Percentiles rank a stretch among this genome's conserved stretches.
Evolutionary conservation across 164 flowering plant genomes (phyloP).

Genomic region (Protea cynaroides): DNA sequence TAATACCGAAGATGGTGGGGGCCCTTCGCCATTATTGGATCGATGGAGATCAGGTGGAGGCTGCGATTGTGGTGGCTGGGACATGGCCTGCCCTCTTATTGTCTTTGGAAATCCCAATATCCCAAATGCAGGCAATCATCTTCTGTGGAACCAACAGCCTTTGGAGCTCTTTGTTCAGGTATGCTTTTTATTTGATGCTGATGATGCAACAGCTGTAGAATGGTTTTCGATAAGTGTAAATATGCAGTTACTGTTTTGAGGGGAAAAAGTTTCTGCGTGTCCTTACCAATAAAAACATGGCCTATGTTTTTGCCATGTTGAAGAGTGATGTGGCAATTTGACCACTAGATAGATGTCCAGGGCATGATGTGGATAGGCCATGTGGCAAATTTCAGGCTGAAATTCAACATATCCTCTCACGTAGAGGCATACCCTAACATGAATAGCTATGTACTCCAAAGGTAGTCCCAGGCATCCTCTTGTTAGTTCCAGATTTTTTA

Average conservation of each 20-base stretch:
- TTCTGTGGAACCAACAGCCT: conserved; percentile 27
- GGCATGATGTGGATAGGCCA: too few species aligned
- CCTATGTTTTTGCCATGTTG: too few species aligned
- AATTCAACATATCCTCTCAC: too few species aligned
- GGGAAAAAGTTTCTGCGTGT: neutral
- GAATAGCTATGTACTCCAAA: too few species aligned
- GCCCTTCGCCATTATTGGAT: conserved; percentile 69
- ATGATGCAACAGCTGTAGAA: neutral
- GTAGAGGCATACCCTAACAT: too few species aligned
- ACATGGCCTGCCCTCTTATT: conserved; percentile 74
- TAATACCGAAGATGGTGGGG: conserved; percentile 26
- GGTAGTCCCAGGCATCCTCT: too few species aligned
- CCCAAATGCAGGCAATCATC: conserved; percentile 22
- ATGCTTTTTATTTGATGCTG: conserved; percentile 13
- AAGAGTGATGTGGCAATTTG: too few species aligned
- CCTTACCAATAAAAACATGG: too few species aligned
- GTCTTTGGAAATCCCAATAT: conserved; percentile 38
- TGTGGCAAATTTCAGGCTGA: too few species aligned
- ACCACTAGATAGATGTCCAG: too few species aligned
- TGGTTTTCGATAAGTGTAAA: neutral
- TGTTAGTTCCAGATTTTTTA: too few species aligned
- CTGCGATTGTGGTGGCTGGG: conserved; percentile 99
- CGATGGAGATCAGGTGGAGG: conserved; percentile 93
- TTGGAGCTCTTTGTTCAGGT: conserved; percentile 73
- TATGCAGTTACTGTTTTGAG: neutral